phyloP scores from a whole-genome alignment of 2,329 filamentous ascomycete genomes.

The Dothiorella sarmentorum region DNA sequence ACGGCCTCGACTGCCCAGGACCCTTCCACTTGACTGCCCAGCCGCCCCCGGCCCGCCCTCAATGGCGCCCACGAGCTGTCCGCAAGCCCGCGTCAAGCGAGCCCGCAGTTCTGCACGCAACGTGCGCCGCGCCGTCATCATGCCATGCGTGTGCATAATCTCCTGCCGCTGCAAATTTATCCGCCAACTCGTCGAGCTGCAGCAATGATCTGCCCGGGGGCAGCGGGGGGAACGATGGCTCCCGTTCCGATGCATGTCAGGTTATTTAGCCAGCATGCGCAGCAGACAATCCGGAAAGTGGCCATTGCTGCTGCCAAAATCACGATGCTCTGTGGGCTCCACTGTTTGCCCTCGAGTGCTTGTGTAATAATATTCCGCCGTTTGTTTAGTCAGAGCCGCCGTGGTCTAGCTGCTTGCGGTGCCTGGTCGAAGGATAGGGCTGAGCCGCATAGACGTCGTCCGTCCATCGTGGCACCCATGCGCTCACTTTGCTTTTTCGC shows the following conservation, averaged over 20 bases:
- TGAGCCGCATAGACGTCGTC: slow-evolving; percentile 17
- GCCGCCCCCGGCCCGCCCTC: not conserved
- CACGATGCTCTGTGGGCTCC: too few relatives aligned
- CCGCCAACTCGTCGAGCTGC: slow-evolving; percentile 11
- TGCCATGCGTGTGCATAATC: slow-evolving; percentile 17
- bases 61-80: not conserved
- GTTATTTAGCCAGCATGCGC: slow-evolving; percentile 15
- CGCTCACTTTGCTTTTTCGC: slow-evolving; percentile 13
- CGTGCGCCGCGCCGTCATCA: slow-evolving; percentile 11
- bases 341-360: not conserved
- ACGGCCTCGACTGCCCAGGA: not conserved
- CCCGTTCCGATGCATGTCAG: slow-evolving; percentile 18
- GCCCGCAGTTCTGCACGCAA: slow-evolving; percentile 2
- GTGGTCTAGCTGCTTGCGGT: not conserved
- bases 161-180: slow-evolving; percentile 15
- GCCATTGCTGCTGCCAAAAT: slow-evolving; percentile 11
- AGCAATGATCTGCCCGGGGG: slow-evolving; percentile 18
- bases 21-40: not conserved
- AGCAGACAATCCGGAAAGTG: slow-evolving; percentile 6
- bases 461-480: slow-evolving; percentile 17
- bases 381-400: slow-evolving; percentile 2
- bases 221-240: slow-evolving; percentile 14
- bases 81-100: slow-evolving; percentile 10
- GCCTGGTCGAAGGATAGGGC: slow-evolving; percentile 4
- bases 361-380: too few relatives aligned